Evolutionary conservation across 2,329 filamentous ascomycete genomes (phyloP).

Genomic region (Xenoacremonium recifei): DNA sequence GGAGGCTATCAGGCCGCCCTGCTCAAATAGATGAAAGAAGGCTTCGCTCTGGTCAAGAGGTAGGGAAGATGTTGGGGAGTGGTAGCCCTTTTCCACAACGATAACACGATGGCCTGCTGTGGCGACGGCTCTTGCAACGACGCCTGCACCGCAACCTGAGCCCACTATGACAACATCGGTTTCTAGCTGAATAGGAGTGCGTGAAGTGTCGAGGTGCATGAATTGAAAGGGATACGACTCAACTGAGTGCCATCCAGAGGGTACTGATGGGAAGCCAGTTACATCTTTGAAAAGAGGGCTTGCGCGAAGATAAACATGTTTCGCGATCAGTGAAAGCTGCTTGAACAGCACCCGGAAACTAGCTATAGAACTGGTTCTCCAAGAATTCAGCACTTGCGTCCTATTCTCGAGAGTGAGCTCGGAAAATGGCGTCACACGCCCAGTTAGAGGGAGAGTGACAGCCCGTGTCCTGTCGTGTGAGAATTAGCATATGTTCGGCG

Average conservation of each 20-base stretch:
- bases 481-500: no score
- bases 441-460: slow-evolving; percentile 1
- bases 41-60: slow-evolving; percentile 52
- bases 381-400: background rate
- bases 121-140: slow-evolving; percentile 71
- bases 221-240: slow-evolving; percentile 36
- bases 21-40: slow-evolving; percentile 5
- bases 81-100: slow-evolving; percentile 73
- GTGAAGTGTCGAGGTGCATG: slow-evolving; percentile 45
- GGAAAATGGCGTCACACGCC: background rate
- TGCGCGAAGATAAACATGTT: slow-evolving; percentile 2
- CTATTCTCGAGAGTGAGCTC: slow-evolving; percentile 1
- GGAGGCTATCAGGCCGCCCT: slow-evolving; percentile 1
- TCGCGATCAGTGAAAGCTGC: slow-evolving; percentile 1
- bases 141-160: slow-evolving; percentile 75
- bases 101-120: slow-evolving; percentile 68
- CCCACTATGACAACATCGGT: slow-evolving; percentile 78
- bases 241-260: background rate
- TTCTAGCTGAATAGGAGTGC: slow-evolving; percentile 55
- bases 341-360: slow-evolving; percentile 3
- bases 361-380: background rate
- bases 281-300: slow-evolving; percentile 1
- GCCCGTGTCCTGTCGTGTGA: no score
- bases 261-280: slow-evolving; percentile 2
- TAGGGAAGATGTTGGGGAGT: slow-evolving; percentile 62